Conservation (phyloP, 2,329 filamentous ascomycete species). For the Penicillium fuscoglaucum region DNA sequence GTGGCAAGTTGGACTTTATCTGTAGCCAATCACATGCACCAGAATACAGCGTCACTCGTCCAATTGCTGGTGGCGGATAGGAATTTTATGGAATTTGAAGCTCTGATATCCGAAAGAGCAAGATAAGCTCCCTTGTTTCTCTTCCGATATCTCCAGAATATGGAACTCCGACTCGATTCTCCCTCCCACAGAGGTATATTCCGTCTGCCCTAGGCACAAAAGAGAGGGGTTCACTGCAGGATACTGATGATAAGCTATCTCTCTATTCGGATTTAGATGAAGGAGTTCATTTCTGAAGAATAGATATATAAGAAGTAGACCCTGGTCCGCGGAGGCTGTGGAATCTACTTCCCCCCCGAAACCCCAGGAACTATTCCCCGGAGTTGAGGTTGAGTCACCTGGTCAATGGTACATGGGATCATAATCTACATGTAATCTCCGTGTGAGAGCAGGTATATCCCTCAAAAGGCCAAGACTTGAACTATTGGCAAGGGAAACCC, state of each 20-base stretch:
- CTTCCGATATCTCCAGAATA: neutral
- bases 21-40: conserved; percentile 7
- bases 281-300: neutral
- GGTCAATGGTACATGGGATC: neutral
- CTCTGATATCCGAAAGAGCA: neutral
- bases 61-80: conserved; percentile 20
- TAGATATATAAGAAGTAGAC: neutral
- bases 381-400: neutral
- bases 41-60: conserved; percentile 5
- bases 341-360: neutral
- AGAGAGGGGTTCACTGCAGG: conserved; percentile 1
- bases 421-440: neutral
- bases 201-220: too few species aligned
- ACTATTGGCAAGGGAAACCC: neutral
- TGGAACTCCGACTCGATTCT: neutral
- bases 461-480: neutral
- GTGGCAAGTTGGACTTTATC: conserved; percentile 15
- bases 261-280: neutral
- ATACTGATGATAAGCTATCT: neutral
- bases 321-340: neutral
- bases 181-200: too few species aligned
- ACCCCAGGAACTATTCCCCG: conserved; percentile 10
- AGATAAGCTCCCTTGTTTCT: conserved; percentile 1
- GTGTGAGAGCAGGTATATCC: neutral
- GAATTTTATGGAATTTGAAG: neutral